Conservation (phyloP, 106 monocot genomes). For the Alisma plantagoaquatica region DNA sequence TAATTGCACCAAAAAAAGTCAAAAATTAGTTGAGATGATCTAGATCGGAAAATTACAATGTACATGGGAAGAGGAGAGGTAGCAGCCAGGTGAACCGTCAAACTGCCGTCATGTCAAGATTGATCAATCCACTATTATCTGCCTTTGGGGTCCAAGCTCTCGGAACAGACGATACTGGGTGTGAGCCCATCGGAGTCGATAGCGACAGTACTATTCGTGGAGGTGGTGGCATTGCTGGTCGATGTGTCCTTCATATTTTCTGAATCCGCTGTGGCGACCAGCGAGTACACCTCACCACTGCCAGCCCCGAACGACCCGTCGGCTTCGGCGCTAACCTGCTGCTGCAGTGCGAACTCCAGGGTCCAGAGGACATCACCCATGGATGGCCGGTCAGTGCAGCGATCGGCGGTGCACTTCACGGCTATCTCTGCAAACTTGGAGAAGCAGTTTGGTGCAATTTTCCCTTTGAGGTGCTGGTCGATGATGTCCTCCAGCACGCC, state of each 20-base stretch:
- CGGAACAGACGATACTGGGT: conserved; percentile 36
- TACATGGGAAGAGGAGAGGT: no score
- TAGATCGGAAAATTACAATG: no score
- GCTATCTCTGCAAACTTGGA: conserved; percentile 11
- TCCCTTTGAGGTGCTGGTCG: conserved; percentile 15
- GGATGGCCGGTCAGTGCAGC: conserved; percentile 10
- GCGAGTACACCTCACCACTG: not conserved
- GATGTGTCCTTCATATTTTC: not conserved
- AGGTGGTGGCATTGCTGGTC: not conserved
- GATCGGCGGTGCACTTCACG: conserved; percentile 13
- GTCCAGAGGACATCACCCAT: conserved; percentile 21
- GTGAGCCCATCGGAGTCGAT: conserved; percentile 17
- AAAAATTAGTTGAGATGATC: no score
- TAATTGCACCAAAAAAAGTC: no score
- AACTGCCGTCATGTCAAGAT: no score
- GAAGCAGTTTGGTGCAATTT: conserved; percentile 10
- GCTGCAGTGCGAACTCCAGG: conserved; percentile 26
- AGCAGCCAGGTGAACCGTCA: no score
- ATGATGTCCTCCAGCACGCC: conserved; percentile 17
- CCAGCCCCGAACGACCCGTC: no score
- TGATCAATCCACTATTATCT: no score
- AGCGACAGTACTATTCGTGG: not conserved
- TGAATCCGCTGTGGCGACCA: not conserved
- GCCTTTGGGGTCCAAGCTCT: conserved; percentile 45
- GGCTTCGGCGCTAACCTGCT: conserved; percentile 10